Evolutionary conservation across 169 alveolate genomes (phyloP), one percentile per base, ranked within the genome.

Genomic region (Plasmodium malariae): DNA sequence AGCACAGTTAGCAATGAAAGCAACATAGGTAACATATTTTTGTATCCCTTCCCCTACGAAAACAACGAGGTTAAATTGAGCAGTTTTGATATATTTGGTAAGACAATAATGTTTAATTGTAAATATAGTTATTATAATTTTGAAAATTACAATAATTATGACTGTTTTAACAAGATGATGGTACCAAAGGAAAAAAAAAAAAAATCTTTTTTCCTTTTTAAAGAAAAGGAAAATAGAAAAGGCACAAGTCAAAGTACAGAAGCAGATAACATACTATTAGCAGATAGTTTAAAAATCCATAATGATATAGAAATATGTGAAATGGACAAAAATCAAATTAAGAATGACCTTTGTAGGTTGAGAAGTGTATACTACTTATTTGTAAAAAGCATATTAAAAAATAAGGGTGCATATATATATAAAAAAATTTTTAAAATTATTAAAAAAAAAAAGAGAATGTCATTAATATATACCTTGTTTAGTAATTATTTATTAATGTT

Each of bases 331-430:
- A 40, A 80, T 9, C 4, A 28, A 3, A 55, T 80, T 12, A 80
- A 54, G 30, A 59, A 26, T 12, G 83, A 80, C 6, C 2, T 80
- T 2, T n/a, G 6, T 21, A 65, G 55, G 51, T 49, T 80, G 43
- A 80, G 51, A 71, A 49, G 83, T 65, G 17, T 68, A 34, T 40
- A 65, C 40, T 80, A 57, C 36, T 17, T 80, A 80, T 51, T 67
- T 43, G 68, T 80, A 49, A 65, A 54, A 30, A 28, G 83, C 43
- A 17, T 80, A 14, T 67, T 80, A 57, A 63, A 54, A 51, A 65
- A 65, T 51, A 80, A 80, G 51, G 90, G 90, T 14, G 90, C 83
- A 34, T 80, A 45, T 7, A 43, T 80, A 12, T 80, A 65, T 57
- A 80, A 6, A 34, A 80, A 80, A 30, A 80, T 80, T 12, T 67